These are phyloP conservation scores for Yamadazyma siamensis DNA, from an alignment of 1,139 yeast genomes.

Conservation along the genomic window DNA sequence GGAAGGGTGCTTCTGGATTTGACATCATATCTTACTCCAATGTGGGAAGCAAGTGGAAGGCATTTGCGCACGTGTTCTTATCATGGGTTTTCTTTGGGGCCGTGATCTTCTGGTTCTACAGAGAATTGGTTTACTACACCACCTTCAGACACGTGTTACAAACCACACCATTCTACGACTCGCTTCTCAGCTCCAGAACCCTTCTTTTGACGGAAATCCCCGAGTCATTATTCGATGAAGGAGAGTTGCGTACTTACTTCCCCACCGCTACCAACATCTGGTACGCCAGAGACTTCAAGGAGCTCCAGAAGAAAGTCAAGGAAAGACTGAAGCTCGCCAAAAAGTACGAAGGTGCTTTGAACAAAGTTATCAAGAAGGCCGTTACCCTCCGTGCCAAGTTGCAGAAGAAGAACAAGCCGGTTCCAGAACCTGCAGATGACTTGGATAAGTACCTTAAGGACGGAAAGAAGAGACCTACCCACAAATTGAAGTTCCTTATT, in stretches of 20 bases:
- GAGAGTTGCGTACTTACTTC: slow-evolving; percentile 51
- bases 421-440: slow-evolving; percentile 58
- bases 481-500: slow-evolving; percentile 50
- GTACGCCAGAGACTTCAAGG: slow-evolving; percentile 59
- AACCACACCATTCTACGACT: slow-evolving; percentile 70
- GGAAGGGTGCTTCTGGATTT: slow-evolving; percentile 51
- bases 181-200: slow-evolving; percentile 62
- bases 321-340: slow-evolving; percentile 53
- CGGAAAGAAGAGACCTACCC: slow-evolving; percentile 68
- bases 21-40: slow-evolving; percentile 62
- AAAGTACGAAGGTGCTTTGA: slow-evolving; percentile 60
- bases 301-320: slow-evolving; percentile 49
- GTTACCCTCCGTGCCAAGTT: slow-evolving; percentile 52
- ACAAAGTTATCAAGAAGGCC: slow-evolving; percentile 53
- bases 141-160: slow-evolving; percentile 65
- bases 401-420: slow-evolving; percentile 52
- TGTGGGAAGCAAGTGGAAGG: slow-evolving; percentile 57
- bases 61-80: slow-evolving; percentile 68
- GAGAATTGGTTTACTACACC: slow-evolving; percentile 66
- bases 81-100: slow-evolving; percentile 67
- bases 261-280: slow-evolving; percentile 60
- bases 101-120: slow-evolving; percentile 59
- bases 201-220: slow-evolving; percentile 64
- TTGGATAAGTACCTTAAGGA: slow-evolving; percentile 50
- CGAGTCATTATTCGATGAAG: slow-evolving; percentile 45